Evolutionary conservation across 1,284 basidiomycete genomes (phyloP).

Genomic region (Somion occarium): DNA sequence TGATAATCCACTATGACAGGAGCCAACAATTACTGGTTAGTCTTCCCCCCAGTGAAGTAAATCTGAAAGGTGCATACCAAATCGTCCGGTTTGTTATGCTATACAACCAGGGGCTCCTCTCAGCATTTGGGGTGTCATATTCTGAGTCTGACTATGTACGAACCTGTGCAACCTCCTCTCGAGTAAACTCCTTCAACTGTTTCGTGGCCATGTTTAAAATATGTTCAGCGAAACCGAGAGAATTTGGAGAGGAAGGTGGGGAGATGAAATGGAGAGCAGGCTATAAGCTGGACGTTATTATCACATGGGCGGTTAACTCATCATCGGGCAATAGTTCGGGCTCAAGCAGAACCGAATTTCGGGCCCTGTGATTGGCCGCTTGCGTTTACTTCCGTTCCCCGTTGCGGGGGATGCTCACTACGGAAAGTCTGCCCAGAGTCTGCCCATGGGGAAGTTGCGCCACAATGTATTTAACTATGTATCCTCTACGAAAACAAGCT

Average conservation of each 20-base stretch:
- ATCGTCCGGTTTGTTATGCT: conserved; percentile 65
- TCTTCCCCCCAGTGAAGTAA: no score
- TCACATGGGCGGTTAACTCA: conserved; percentile 4
- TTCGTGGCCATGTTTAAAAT: conserved; percentile 35
- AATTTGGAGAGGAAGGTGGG: background rate
- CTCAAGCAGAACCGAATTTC: background rate
- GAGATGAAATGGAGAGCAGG: background rate
- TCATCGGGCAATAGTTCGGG: background rate
- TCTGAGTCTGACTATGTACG: conserved; percentile 13
- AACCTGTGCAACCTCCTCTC: conserved; percentile 55
- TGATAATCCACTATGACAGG: conserved; percentile 65
- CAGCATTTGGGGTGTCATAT: no score
- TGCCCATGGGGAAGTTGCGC: no score
- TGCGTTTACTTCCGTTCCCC: background rate
- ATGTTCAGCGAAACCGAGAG: background rate
- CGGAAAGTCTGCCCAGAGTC: no score
- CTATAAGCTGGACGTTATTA: background rate
- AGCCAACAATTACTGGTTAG: no score
- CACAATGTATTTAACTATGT: no score
- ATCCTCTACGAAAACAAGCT: no score
- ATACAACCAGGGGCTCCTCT: background rate
- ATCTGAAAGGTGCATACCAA: conserved; percentile 37
- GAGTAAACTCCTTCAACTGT: conserved; percentile 41
- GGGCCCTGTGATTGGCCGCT: background rate
- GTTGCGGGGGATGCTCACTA: no score